Evolutionary conservation across 1,284 basidiomycete genomes (phyloP).

Genomic region (Laetiporus sulphureus): DNA sequence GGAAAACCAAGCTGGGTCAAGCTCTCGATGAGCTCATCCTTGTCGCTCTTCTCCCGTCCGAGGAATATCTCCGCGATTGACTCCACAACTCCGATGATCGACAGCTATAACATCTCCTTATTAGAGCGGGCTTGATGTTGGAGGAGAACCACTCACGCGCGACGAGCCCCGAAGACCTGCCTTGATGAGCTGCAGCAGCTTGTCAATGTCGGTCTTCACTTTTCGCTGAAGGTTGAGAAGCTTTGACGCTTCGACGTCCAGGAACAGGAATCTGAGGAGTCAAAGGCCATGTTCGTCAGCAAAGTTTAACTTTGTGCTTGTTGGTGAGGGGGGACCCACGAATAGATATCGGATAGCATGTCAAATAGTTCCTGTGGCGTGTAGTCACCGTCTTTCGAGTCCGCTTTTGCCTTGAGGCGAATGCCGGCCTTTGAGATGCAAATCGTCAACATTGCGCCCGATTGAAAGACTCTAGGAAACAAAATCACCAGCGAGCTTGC

Average conservation of each 20-base stretch:
- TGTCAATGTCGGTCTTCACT: constrained; percentile 43
- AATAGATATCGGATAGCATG: constrained; percentile 62
- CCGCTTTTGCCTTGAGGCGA: constrained; percentile 53
- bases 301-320: constrained; percentile 6
- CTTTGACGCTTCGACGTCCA: constrained; percentile 56
- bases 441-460: not conserved
- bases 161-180: constrained; percentile 14
- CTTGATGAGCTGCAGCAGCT: constrained; percentile 54
- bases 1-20: constrained; percentile 49
- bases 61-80: constrained; percentile 40
- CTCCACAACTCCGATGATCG: constrained; percentile 40
- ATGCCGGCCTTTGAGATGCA: constrained; percentile 53
- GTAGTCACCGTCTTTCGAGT: constrained; percentile 45
- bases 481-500: constrained; percentile 57
- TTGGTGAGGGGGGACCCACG: constrained; percentile 32
- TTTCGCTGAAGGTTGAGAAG: constrained; percentile 46
- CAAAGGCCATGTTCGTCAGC: no score
- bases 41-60: constrained; percentile 38
- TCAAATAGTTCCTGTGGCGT: constrained; percentile 56
- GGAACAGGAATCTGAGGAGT: constrained; percentile 59
- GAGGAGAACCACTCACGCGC: constrained; percentile 18
- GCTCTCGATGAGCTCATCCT: constrained; percentile 47
- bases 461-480: not conserved
- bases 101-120: constrained; percentile 41
- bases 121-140: no score